Evolutionary conservation across 163 green algal genomes (phyloP).

Genomic region (Scenedesmus sp.): DNA sequence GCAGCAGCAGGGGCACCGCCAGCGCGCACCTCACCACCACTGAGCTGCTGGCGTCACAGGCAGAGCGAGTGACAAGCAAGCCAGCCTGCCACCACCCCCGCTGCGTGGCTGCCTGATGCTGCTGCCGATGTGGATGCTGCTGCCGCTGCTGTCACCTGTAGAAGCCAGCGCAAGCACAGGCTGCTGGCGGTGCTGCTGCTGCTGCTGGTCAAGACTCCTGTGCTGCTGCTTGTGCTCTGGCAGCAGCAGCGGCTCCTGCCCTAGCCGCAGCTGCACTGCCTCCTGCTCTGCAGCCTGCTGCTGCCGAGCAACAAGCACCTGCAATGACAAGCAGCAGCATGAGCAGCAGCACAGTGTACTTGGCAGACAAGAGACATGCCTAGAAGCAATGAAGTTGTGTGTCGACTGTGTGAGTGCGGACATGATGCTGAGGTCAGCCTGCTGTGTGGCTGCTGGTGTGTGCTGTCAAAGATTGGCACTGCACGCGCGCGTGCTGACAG

Average conservation of each 20-base stretch:
- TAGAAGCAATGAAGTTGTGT: no score
- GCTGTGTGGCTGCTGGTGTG: no score
- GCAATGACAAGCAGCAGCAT: neutral
- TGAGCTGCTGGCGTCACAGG: constrained; percentile 7
- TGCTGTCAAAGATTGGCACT: no score
- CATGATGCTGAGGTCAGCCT: no score
- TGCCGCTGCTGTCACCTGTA: constrained; percentile 14
- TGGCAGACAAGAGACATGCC: no score
- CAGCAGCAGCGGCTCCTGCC: constrained; percentile 27
- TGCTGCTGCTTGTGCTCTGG: constrained; percentile 28
- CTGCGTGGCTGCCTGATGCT: constrained; percentile 29
- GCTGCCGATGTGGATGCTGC: constrained; percentile 40
- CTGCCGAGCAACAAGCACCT: constrained; percentile 42
- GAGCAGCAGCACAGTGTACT: neutral
- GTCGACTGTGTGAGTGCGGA: no score
- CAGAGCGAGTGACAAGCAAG: constrained; percentile 54
- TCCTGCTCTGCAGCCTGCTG: constrained; percentile 8
- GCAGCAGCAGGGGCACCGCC: constrained; percentile 13
- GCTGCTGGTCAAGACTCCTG: neutral
- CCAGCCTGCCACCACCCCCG: constrained; percentile 31
- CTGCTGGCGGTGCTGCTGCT: constrained; percentile 11
- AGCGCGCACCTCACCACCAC: constrained; percentile 8
- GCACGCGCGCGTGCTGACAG: neutral
- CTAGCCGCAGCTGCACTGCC: neutral
- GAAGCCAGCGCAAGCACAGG: constrained; percentile 5